Percentiles rank a stretch among this genome's conserved stretches.
Conservation (phyloP, 2,329 filamentous ascomycete genomes). For the Aspergillus novoparasiticus region DNA sequence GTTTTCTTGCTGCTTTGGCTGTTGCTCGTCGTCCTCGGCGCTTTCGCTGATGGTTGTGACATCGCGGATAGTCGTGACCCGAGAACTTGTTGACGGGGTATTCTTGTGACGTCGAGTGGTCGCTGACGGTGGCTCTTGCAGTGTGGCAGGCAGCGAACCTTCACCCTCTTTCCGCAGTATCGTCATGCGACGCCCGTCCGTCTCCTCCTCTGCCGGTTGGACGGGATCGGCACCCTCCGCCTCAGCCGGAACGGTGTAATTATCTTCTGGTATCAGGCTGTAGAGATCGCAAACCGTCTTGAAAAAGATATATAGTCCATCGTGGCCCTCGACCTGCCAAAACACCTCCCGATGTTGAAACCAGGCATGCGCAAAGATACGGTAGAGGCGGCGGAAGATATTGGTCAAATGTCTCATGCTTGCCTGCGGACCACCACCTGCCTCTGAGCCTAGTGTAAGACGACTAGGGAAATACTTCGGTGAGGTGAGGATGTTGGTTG, state of each 20-base stretch:
- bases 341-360: slow-evolving; percentile 96
- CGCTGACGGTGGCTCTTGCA: slow-evolving; percentile 54
- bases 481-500: slow-evolving; percentile 89
- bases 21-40: slow-evolving; percentile 68
- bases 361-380: slow-evolving; percentile 98
- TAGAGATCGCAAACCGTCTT: slow-evolving; percentile 96
- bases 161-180: slow-evolving; percentile 40
- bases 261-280: slow-evolving; percentile 85
- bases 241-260: slow-evolving; percentile 92
- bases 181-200: slow-evolving; percentile 36
- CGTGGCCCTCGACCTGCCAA: slow-evolving; percentile 87
- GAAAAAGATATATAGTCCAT: slow-evolving; percentile 94
- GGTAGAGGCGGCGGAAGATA: slow-evolving; percentile 89
- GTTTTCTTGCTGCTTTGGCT: slow-evolving; percentile 19
- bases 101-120: slow-evolving; percentile 84
- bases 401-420: slow-evolving; percentile 75
- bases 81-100: slow-evolving; percentile 76
- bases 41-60: slow-evolving; percentile 74
- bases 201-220: slow-evolving; percentile 26
- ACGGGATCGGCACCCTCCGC: slow-evolving; percentile 76
- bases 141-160: slow-evolving; percentile 16
- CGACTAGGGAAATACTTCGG: slow-evolving; percentile 94
- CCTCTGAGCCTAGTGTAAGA: slow-evolving; percentile 60
- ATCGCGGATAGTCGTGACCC: slow-evolving; percentile 79
- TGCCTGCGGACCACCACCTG: slow-evolving; percentile 45